phyloP scores from a whole-genome alignment of 179 eudicot genomes.

The Spergularia azorica region DNA sequence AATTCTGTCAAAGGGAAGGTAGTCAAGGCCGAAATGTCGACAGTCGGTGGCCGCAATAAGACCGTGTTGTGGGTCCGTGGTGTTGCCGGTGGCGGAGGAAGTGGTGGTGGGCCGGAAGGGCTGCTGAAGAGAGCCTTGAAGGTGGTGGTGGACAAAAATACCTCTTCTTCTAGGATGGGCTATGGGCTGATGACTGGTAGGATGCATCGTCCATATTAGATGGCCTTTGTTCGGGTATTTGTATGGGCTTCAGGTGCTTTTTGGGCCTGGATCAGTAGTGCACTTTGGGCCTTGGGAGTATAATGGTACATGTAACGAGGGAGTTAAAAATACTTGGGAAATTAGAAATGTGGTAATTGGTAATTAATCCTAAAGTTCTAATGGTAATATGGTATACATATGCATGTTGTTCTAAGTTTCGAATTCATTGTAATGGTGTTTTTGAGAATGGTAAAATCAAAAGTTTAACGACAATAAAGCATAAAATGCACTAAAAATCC shows the following conservation, averaged over 20 bases:
- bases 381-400: background rate
- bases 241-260: slow-evolving; percentile 4
- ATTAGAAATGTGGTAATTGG: background rate
- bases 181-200: slow-evolving; percentile 42
- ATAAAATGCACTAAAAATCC: too few relatives aligned
- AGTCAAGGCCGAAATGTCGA: slow-evolving; percentile 72
- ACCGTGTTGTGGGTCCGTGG: slow-evolving; percentile 52
- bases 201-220: slow-evolving; percentile 35
- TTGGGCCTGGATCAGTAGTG: background rate
- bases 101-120: slow-evolving; percentile 43
- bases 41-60: slow-evolving; percentile 77
- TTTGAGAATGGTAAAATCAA: background rate
- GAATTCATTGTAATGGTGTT: background rate
- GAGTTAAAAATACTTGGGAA: slow-evolving; percentile 15
- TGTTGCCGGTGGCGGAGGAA: slow-evolving; percentile 20
- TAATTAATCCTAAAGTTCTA: too few relatives aligned
- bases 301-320: background rate
- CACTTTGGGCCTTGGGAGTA: background rate
- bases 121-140: slow-evolving; percentile 47
- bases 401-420: background rate
- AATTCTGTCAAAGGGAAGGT: slow-evolving; percentile 52
- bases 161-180: slow-evolving; percentile 31
- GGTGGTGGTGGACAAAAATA: slow-evolving; percentile 53
- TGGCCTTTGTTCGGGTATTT: background rate
- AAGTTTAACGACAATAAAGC: too few relatives aligned